Percentiles rank a stretch among this genome's conserved stretches.
These are phyloP conservation scores for Ophiostoma ips DNA, from an alignment of 2,329 filamentous ascomycete genomes.

Conservation along the genomic window DNA sequence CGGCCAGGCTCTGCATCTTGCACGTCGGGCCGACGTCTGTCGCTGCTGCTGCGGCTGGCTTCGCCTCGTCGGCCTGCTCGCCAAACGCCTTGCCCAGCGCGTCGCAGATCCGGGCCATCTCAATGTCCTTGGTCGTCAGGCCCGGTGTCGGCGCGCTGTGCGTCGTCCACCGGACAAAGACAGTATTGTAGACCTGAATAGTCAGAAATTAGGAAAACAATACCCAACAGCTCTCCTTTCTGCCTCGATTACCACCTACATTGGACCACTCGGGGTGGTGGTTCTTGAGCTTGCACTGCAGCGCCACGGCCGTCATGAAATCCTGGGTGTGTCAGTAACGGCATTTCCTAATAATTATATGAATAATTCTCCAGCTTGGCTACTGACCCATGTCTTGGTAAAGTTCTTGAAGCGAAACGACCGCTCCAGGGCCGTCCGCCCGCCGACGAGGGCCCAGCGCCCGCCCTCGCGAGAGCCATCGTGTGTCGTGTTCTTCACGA, in stretches of 20 bases:
- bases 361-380: too few species aligned
- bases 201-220: too few species aligned
- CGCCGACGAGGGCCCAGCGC: slow-evolving; percentile 34
- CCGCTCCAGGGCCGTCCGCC: slow-evolving; percentile 43
- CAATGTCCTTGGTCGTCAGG: slow-evolving; percentile 48
- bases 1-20: slow-evolving; percentile 30
- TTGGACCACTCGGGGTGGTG: slow-evolving; percentile 72
- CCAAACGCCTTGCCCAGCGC: slow-evolving; percentile 40
- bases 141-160: slow-evolving; percentile 44
- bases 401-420: slow-evolving; percentile 52
- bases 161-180: slow-evolving; percentile 60
- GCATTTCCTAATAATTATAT: background rate
- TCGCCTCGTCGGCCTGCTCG: slow-evolving; percentile 24
- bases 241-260: background rate
- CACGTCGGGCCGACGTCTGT: slow-evolving; percentile 14
- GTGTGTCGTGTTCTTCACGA: background rate
- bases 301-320: slow-evolving; percentile 60
- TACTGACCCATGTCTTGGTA: slow-evolving; percentile 48
- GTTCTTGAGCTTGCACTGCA: slow-evolving; percentile 52
- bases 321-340: slow-evolving; percentile 29
- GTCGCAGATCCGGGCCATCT: slow-evolving; percentile 50
- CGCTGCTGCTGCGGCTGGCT: background rate
- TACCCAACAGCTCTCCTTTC: too few species aligned
- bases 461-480: too few species aligned
- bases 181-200: slow-evolving; percentile 47